Evolutionary conservation across 2,329 filamentous ascomycete genomes (phyloP), one percentile per base, ranked within the genome.

Genomic region (Sarocladium kiliense): DNA sequence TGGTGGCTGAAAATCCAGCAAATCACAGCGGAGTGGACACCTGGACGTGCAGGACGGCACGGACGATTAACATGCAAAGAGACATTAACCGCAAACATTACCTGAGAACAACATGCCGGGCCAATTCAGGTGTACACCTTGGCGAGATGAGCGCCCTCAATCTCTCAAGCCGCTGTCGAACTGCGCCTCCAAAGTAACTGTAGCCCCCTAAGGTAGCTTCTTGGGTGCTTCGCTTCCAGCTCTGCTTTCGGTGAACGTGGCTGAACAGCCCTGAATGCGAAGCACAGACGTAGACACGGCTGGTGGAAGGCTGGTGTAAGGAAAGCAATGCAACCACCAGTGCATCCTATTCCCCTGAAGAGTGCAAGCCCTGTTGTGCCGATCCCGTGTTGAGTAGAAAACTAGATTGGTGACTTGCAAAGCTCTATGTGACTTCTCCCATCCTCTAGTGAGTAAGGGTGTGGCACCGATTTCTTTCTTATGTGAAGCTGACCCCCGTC

Each of bases 21-120:
- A 49, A 49, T 49, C 23, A n/a, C 25, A 19, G 26, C 44, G 12
- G 23, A 11, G 23, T 19, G 44, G 44, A 32, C 26, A 32, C 25
- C 26, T 49, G 25, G 44, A 30, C 44, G 16, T 49, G 44, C 44
- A 49, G 23, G 44, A 49, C 44, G 44, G 44, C 44, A 49, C 44
- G 44, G 44, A n/a, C 7, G 16, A 18, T 49, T 30, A 7, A n/a
- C n/a, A 25, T 23, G 3, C 19, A 25, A 44, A 44, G 7, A 23
- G 18, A 12, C 18, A 32, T 44, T 16, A 44, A 44, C 10, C 41
- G 21, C 16, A 44, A 25, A 44, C 41, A 44, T 44, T 10, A 16
- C 21, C 41, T 44, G 41, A 21, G 41, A 21, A 16, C 3, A 25
- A 23, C 3, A 9, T 9, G 18, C n/a, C n/a, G n/a, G n/a, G n/a